phyloP scores from a whole-genome alignment of 352 stramenopile genomes.

The Phytophthora multivora region DNA sequence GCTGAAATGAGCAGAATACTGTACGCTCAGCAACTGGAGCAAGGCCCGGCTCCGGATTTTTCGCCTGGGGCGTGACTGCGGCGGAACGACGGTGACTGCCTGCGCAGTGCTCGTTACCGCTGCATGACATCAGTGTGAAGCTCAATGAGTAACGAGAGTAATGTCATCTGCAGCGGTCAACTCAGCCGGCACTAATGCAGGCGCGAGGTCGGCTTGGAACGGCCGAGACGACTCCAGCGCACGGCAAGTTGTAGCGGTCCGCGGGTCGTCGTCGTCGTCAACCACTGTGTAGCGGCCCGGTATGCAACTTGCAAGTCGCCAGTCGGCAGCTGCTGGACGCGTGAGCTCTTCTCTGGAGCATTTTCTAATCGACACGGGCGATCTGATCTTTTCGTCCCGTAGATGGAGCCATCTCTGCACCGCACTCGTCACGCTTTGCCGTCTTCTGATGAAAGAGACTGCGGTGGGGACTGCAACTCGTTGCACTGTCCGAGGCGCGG shows the following conservation, averaged over 20 bases:
- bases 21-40: slow-evolving; percentile 5
- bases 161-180: slow-evolving; percentile 12
- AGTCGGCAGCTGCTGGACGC: slow-evolving; percentile 20
- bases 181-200: slow-evolving; percentile 19
- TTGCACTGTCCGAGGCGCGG: slow-evolving; percentile 22
- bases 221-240: slow-evolving; percentile 12
- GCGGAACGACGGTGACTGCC: slow-evolving; percentile 10
- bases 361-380: slow-evolving; percentile 34
- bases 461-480: slow-evolving; percentile 9
- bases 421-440: neutral
- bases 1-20: slow-evolving; percentile 29
- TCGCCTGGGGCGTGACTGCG: slow-evolving; percentile 8
- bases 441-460: slow-evolving; percentile 14
- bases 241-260: neutral
- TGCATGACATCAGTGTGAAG: slow-evolving; percentile 2
- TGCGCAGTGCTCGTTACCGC: slow-evolving; percentile 12
- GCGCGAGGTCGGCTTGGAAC: neutral
- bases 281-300: neutral
- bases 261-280: slow-evolving; percentile 6
- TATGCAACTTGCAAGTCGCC: neutral
- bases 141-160: slow-evolving; percentile 33
- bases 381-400: slow-evolving; percentile 26
- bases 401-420: slow-evolving; percentile 5
- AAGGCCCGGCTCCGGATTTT: slow-evolving; percentile 9
- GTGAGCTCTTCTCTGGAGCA: slow-evolving; percentile 21